Conservation (phyloP, 2,329 filamentous ascomycete genomes). For the Diaporthe australafricana region DNA sequence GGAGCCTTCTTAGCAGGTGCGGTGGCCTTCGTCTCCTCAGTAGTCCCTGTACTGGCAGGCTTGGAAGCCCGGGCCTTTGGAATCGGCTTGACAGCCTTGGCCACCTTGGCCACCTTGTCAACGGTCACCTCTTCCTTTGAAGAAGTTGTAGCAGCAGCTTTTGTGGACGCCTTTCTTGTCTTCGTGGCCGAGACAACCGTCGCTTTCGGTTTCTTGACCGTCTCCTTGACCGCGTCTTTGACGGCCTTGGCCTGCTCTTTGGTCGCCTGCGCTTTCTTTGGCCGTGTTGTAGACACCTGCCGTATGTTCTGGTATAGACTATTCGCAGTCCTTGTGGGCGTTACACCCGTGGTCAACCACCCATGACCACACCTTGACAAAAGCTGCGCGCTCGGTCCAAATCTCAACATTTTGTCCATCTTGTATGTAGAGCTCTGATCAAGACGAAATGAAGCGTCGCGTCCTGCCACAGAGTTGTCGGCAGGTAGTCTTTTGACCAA, state of each 20-base stretch:
- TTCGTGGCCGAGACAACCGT: not conserved
- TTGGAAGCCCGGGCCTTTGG: not conserved
- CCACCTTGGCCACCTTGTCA: not conserved
- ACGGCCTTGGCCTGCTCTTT: slow-evolving; percentile 25
- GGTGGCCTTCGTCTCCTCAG: not conserved
- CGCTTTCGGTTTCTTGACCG: slow-evolving; percentile 16
- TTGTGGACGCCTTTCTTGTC: slow-evolving; percentile 25
- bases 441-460: not conserved
- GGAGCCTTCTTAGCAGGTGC: not conserved
- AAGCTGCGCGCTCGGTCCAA: slow-evolving; percentile 24
- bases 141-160: not conserved
- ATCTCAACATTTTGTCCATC: slow-evolving; percentile 26
- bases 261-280: slow-evolving; percentile 30
- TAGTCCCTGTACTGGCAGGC: not conserved
- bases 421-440: not conserved
- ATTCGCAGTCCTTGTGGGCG: not conserved
- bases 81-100: slow-evolving; percentile 14
- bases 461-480: not conserved
- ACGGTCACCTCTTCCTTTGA: not conserved
- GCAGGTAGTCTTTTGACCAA: not conserved
- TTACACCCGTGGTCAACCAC: slow-evolving; percentile 19
- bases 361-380: slow-evolving; percentile 27
- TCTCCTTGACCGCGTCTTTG: not conserved
- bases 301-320: slow-evolving; percentile 16
- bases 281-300: slow-evolving; percentile 32